Evolutionary conservation across 371 early-diverging fungal genomes (phyloP), one percentile per base, ranked within the genome.

Genomic region (Mortierella sp.): DNA sequence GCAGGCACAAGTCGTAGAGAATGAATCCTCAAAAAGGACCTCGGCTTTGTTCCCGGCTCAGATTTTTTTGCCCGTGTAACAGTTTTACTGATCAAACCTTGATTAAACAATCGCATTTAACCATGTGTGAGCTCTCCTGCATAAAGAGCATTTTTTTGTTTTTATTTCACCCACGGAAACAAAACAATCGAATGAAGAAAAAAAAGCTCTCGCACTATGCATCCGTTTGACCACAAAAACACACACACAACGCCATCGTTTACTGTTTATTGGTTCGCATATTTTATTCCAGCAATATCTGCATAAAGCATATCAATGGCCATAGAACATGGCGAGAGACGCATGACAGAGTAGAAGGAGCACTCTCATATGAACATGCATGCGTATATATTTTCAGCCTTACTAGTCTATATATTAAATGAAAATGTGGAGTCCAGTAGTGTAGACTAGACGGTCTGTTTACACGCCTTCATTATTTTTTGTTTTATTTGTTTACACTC

Each of bases 111-210:
- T n/a, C 30, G 22, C 39, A 20, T 51, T 51, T 51, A 51, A 51
- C 51, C 51, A 51, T n/a, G 51, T 6, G 51, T n/a, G 51, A 4
- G 61, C 35, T 6, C 32, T 60, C n/a, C 39, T 28, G 10, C 60
- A 4, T 5, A 18, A 20, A 37, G 37, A 39, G 18, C 26, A 37
- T 3, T 8, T 30, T 3, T 1, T 3, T 8, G 1, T 3, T 1
- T 40, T 14, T 12, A 43, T 43, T 63, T n/a, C 30, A 14, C 37
- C 40, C 61, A 60, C 63, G 49, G 63, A 63, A 63, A n/a, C n/a
- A n/a, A n/a, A n/a, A n/a, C n/a, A 47, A 47, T 28, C 47, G 11
- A 24, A 10, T 10, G 0, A 20, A 43, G 14, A 43, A 9, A 43
- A 43, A 43, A 43, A 43, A 5, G 43, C 43, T 43, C 43, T 14